phyloP scores from a whole-genome alignment of 2,329 filamentous ascomycete species.

The Botrytis deweyae region DNA sequence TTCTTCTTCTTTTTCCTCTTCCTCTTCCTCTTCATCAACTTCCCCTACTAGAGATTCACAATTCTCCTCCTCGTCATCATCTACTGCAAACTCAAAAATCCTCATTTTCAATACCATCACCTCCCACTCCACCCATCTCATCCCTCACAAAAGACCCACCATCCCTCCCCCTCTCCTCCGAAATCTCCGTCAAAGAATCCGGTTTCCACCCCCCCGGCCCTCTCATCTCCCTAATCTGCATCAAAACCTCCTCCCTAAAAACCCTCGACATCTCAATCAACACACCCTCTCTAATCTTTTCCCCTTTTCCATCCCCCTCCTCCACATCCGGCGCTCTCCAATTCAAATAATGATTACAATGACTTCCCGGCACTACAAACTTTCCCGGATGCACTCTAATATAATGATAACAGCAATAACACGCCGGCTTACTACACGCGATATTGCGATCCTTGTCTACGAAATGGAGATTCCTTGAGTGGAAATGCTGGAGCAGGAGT shows the following conservation, averaged over 20 bases:
- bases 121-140: not conserved
- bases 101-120: too few species aligned
- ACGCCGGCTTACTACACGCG: slow-evolving; percentile 53
- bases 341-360: slow-evolving; percentile 31
- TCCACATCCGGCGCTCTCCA: slow-evolving; percentile 42
- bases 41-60: not conserved
- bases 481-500: not conserved
- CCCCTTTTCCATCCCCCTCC: not conserved
- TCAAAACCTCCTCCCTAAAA: slow-evolving; percentile 7
- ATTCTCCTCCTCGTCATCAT: not conserved
- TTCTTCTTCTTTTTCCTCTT: too few species aligned
- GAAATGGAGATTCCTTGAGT: slow-evolving; percentile 26
- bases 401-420: slow-evolving; percentile 50
- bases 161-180: not conserved
- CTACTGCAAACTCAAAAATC: not conserved
- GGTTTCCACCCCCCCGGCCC: slow-evolving; percentile 7
- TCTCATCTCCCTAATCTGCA: slow-evolving; percentile 16
- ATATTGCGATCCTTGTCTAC: slow-evolving; percentile 46
- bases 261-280: slow-evolving; percentile 2
- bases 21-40: not conserved
- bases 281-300: slow-evolving; percentile 9
- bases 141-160: not conserved
- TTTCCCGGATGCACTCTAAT: slow-evolving; percentile 44
- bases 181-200: slow-evolving; percentile 25
- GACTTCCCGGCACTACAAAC: not conserved